Evolutionary conservation across 495 filamentous ascomycete species (phyloP).

Genomic region (Hypoxylon subgilvum): DNA sequence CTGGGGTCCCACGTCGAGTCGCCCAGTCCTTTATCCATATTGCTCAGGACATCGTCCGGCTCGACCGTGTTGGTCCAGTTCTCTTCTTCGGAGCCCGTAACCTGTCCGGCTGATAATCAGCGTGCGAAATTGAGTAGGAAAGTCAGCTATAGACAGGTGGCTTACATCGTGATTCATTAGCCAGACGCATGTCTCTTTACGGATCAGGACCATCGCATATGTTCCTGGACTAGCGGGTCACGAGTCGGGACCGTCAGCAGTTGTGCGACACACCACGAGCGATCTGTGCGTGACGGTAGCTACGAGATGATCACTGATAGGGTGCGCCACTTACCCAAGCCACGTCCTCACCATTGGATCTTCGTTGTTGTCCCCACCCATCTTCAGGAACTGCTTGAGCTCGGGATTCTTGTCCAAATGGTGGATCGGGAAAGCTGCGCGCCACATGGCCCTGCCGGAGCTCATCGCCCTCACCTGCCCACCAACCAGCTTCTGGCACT

Average conservation of each 20-base stretch:
- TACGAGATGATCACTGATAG: conserved; percentile 4
- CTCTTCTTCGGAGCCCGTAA: conserved; percentile 56
- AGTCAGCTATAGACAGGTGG: background rate
- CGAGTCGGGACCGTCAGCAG: conserved; percentile 7
- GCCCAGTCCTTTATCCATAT: conserved; percentile 56
- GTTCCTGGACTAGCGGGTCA: conserved; percentile 48
- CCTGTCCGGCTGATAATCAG: conserved; percentile 40
- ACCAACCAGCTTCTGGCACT: conserved; percentile 55
- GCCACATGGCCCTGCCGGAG: conserved; percentile 60
- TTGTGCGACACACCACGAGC: background rate
- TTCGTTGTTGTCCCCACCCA: conserved; percentile 44
- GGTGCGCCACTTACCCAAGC: conserved; percentile 45
- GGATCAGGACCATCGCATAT: conserved; percentile 58
- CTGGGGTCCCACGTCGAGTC: conserved; percentile 58
- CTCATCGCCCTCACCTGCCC: conserved; percentile 57
- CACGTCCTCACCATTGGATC: conserved; percentile 51
- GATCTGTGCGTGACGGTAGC: too few relatives aligned
- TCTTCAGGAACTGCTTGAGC: conserved; percentile 52
- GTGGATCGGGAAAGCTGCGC: conserved; percentile 50
- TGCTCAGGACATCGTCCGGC: conserved; percentile 58
- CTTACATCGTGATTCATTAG: conserved; percentile 62
- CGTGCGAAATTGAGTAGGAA: background rate
- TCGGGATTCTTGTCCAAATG: conserved; percentile 51
- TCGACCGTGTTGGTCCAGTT: conserved; percentile 62
- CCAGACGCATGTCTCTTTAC: conserved; percentile 59